Base-by-base conservation (phyloP, 1,139 yeast species). In the Yamadazyma dushanensis region DNA sequence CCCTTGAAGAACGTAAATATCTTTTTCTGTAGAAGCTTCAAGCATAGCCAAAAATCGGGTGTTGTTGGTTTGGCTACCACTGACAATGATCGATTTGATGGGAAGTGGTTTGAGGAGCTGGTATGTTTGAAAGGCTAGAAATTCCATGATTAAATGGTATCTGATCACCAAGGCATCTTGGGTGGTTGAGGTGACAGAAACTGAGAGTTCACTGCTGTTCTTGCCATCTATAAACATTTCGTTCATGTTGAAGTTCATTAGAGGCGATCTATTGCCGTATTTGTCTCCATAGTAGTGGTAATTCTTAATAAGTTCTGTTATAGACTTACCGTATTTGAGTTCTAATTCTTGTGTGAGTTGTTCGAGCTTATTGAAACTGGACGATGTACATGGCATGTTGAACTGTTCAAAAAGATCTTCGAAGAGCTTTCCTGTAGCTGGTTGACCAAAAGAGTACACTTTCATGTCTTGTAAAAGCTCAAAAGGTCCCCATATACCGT, bases 401-500 rank as follows among this genome's bases (percentile, higher is more conserved):
- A 50, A 61, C 3, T 66, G 68, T n/a, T 56, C 53, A 39, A 75
- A 68, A 7, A 78, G 50, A 28, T 66, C 61, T 39, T 75, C 78
- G 26, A 72, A 59, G 8, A 78, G 53, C 40, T 70, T 65, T 2
- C 84, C 84, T 0, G 82, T 70, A 4, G 80, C 77, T 2, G 82
- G 74, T 39, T 73, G 76, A 0, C 84, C 84, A 36, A 73, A 76
- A 38, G 76, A 76, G 37, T 69, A 78, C 1, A 75, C 60, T 8
- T 45, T 46, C 9, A 50, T 28, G 2, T 53, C 33, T 39, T 54
- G 20, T 48, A 50, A 16, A 51, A 54, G 37, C 53, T 62, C 42
- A 46, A 69, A 78, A 0, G 83, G 83, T 0, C 83, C 83, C 83
- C 83, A 78, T 3, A 76, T 55, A 0, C 82, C 82, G 0, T 59